Percentiles rank a stretch among this genome's conserved stretches.
phyloP scores from a whole-genome alignment of 2,329 filamentous ascomycete species.

The Periconia sp. region DNA sequence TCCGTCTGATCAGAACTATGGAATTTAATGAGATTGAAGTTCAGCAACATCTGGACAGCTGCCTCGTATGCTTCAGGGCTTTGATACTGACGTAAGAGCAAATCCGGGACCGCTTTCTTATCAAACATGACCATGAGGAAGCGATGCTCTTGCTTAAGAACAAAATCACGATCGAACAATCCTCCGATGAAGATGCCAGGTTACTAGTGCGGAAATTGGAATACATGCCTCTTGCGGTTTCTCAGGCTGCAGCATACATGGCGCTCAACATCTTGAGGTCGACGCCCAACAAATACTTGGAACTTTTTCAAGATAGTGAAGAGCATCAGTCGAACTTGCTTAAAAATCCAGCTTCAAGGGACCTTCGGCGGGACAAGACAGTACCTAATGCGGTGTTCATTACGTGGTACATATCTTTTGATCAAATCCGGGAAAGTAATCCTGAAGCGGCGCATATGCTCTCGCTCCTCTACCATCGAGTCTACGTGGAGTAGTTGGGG shows the following conservation, averaged over 20 bases:
- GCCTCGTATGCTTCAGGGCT: too few species aligned
- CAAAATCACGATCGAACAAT: too few species aligned
- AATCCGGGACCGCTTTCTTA: slow-evolving; percentile 12
- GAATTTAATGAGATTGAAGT: background rate
- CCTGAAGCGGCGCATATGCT: slow-evolving; percentile 45
- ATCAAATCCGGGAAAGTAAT: slow-evolving; percentile 33
- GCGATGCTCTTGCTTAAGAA: too few species aligned
- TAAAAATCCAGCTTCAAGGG: slow-evolving; percentile 22
- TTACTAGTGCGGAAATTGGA: slow-evolving; percentile 27
- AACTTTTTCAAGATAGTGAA: slow-evolving; percentile 41
- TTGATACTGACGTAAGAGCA: slow-evolving; percentile 2
- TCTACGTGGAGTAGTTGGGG: slow-evolving; percentile 16
- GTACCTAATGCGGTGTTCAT: slow-evolving; percentile 36
- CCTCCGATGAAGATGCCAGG: slow-evolving; percentile 5
- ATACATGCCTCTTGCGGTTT: slow-evolving; percentile 36
- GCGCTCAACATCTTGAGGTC: slow-evolving; percentile 8
- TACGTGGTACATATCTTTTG: slow-evolving; percentile 39
- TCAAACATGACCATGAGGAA: slow-evolving; percentile 17
- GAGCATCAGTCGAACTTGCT: slow-evolving; percentile 19
- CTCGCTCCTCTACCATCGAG: slow-evolving; percentile 37
- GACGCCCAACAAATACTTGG: slow-evolving; percentile 38
- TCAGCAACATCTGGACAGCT: background rate
- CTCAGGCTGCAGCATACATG: slow-evolving; percentile 39
- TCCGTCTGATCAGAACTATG: background rate
- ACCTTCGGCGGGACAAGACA: slow-evolving; percentile 31